phyloP scores from a whole-genome alignment of 495 filamentous ascomycete genomes.

The Letharia columbiana region DNA sequence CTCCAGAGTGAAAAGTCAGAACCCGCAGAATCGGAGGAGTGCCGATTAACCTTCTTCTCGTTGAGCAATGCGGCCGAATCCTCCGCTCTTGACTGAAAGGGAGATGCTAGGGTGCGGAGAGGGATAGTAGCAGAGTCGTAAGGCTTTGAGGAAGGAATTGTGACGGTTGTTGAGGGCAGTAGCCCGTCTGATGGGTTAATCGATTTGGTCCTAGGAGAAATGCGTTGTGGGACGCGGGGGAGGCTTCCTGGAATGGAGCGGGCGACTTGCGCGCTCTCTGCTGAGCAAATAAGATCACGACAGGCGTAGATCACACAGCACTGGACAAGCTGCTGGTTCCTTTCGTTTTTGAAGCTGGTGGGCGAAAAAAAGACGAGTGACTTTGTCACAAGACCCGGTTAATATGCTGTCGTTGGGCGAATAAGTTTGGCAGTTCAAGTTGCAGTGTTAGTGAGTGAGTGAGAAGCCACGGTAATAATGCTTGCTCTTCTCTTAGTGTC shows the following conservation, averaged over 20 bases:
- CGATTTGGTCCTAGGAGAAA: constrained; percentile 10
- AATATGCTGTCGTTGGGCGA: neutral
- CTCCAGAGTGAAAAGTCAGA: constrained; percentile 79
- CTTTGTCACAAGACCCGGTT: neutral
- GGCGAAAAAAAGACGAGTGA: neutral
- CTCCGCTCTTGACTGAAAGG: constrained; percentile 31
- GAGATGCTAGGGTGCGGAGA: constrained; percentile 44
- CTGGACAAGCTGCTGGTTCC: constrained; percentile 18
- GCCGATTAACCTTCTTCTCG: constrained; percentile 44
- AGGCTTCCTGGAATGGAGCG: constrained; percentile 23
- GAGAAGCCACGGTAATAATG: neutral
- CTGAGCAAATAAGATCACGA: constrained; percentile 20
- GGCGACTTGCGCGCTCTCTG: constrained; percentile 15
- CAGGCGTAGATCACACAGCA: constrained; percentile 20
- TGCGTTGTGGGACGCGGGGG: constrained; percentile 17
- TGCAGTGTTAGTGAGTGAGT: neutral
- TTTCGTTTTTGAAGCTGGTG: neutral
- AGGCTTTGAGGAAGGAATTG: constrained; percentile 48
- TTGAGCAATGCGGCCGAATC: constrained; percentile 34
- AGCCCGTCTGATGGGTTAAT: constrained; percentile 31
- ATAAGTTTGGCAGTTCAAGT: neutral
- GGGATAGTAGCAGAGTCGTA: constrained; percentile 44
- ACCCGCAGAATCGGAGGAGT: constrained; percentile 49
- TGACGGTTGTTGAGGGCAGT: constrained; percentile 46
- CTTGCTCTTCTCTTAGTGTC: neutral